phyloP scores from a whole-genome alignment of 108 stramenopile genomes.

The Chaetoceros tenuissimus region DNA sequence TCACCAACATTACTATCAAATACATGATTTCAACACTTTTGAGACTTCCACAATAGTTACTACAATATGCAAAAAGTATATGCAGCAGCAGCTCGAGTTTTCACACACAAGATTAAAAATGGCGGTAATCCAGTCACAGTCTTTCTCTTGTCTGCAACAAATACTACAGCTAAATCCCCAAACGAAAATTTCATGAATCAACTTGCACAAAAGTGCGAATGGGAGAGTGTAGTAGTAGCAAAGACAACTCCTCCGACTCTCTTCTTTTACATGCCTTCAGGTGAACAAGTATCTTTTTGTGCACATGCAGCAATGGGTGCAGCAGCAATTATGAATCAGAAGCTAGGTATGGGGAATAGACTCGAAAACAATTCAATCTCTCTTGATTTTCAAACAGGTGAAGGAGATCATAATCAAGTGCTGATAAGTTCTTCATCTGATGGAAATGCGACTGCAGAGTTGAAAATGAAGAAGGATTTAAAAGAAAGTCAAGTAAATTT shows the following conservation, averaged over 20 bases:
- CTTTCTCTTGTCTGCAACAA: slow-evolving; percentile 29
- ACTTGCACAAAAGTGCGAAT: slow-evolving; percentile 47
- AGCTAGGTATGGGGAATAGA: neutral
- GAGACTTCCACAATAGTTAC: no score
- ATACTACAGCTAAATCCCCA: slow-evolving; percentile 3
- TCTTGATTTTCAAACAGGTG: slow-evolving; percentile 5
- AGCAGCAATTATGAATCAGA: slow-evolving; percentile 2
- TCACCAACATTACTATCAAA: no score
- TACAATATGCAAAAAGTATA: no score
- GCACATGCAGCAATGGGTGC: slow-evolving; percentile 72
- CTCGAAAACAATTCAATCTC: neutral
- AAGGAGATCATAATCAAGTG: neutral
- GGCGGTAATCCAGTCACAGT: slow-evolving; percentile 63
- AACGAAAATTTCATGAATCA: slow-evolving; percentile 14
- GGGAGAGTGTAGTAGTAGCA: slow-evolving; percentile 57
- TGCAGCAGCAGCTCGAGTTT: slow-evolving; percentile 41
- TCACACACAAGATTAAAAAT: slow-evolving; percentile 15
- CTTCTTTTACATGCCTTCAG: slow-evolving; percentile 63
- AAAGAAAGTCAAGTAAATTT: neutral
- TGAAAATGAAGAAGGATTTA: neutral
- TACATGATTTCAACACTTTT: no score
- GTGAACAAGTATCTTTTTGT: slow-evolving; percentile 63
- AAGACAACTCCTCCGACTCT: slow-evolving; percentile 11
- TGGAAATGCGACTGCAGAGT: neutral
- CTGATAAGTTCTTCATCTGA: neutral